Percentiles rank a stretch among this genome's conserved stretches.
Conservation (phyloP, 768 basidiomycete genomes). For the Amanita thiersii region DNA sequence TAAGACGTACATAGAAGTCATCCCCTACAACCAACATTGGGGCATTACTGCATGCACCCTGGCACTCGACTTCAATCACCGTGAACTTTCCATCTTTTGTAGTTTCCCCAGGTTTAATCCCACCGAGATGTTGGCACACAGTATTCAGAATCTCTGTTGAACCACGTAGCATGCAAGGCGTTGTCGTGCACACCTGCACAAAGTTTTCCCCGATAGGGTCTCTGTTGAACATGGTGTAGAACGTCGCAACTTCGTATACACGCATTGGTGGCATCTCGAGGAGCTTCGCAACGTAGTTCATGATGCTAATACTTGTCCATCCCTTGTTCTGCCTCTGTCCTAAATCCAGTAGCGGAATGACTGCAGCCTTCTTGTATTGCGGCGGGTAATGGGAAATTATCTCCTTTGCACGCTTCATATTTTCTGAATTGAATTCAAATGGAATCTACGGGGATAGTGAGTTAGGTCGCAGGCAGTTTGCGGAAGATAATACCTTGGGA, state of each 20-base stretch:
- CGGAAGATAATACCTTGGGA: conserved; percentile 49
- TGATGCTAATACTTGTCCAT: conserved; percentile 97
- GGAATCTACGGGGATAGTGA: conserved; percentile 54
- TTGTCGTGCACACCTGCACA: conserved; percentile 97
- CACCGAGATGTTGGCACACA: conserved; percentile 74
- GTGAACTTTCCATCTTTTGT: conserved; percentile 96
- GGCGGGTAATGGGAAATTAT: conserved; percentile 92
- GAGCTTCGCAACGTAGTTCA: conserved; percentile 95
- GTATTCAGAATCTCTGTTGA: conserved; percentile 87
- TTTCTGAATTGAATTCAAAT: conserved; percentile 78
- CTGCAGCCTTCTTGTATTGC: conserved; percentile 98
- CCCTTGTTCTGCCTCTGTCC: conserved; percentile 97
- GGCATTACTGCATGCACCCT: conserved; percentile 97
- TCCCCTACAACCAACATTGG: conserved; percentile 96
- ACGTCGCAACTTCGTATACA: conserved; percentile 98
- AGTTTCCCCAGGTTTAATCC: conserved; percentile 83
- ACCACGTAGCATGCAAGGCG: conserved; percentile 93
- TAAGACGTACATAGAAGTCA: conserved; percentile 80
- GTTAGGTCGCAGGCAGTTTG: neutral
- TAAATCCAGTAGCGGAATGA: conserved; percentile 93
- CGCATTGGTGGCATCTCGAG: conserved; percentile 97
- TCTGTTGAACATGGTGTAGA: conserved; percentile 99
- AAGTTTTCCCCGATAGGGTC: conserved; percentile 93
- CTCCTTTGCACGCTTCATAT: conserved; percentile 78
- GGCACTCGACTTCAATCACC: conserved; percentile 95